Conservation (phyloP, 441 rosid species). For the Jatropha podagrica region DNA sequence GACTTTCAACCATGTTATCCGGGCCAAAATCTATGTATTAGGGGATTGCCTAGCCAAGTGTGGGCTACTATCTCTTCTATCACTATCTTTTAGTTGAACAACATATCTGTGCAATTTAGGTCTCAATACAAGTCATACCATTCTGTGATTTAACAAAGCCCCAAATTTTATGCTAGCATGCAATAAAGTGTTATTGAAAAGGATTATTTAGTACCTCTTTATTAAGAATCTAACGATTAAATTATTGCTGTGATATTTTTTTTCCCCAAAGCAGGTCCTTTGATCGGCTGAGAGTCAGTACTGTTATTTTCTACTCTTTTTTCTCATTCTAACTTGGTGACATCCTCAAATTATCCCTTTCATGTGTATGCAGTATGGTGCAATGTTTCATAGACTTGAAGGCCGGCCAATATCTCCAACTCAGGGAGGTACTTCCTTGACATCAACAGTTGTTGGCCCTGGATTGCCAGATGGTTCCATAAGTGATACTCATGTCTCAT, state of each 20-base stretch:
- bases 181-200: not conserved
- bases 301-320: not conserved
- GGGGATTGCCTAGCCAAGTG: not conserved
- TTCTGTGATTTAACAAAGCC: slow-evolving; percentile 2
- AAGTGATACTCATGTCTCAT: slow-evolving; percentile 38
- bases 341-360: slow-evolving; percentile 16
- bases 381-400: slow-evolving; percentile 55
- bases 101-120: not conserved
- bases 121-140: not conserved
- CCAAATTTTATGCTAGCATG: not conserved
- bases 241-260: not conserved
- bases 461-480: slow-evolving; percentile 35
- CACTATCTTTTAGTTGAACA: not conserved
- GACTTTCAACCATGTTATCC: not conserved
- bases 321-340: not conserved
- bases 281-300: not conserved
- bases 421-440: slow-evolving; percentile 42
- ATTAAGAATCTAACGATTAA: slow-evolving; percentile 1
- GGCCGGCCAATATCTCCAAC: slow-evolving; percentile 43
- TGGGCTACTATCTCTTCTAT: not conserved
- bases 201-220: not conserved
- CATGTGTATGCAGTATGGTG: slow-evolving; percentile 44
- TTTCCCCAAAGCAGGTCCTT: not conserved
- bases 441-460: slow-evolving; percentile 35
- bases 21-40: not conserved